Evolutionary conservation across 257 asterid species (phyloP).

Genomic region (Nicotiana knightiana): DNA sequence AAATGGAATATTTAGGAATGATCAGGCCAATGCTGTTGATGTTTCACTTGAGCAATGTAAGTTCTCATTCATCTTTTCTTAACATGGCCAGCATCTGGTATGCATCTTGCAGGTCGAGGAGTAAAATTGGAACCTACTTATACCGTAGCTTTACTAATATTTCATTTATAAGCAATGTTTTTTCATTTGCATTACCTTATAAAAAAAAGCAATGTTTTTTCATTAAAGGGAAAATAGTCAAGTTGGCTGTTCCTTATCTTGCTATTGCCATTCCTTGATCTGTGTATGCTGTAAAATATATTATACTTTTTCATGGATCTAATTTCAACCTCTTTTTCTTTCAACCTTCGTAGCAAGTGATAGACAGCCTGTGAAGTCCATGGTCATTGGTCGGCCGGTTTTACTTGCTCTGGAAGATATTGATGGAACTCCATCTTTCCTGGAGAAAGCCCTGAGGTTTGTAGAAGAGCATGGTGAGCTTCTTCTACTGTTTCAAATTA

Average conservation of each 20-base stretch:
- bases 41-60: conserved; percentile 65
- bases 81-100: not conserved
- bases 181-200: too few relatives aligned
- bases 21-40: conserved; percentile 57
- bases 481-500: conserved; percentile 11
- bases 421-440: conserved; percentile 94
- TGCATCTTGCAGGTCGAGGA: not conserved
- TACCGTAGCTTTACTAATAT: not conserved
- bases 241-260: not conserved
- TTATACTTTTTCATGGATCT: conserved; percentile 4
- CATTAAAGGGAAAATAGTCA: not conserved
- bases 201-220: not conserved
- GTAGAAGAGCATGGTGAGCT: conserved; percentile 80
- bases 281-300: not conserved
- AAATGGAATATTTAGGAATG: conserved; percentile 71
- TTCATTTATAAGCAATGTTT: not conserved
- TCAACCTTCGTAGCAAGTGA: conserved; percentile 52
- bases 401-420: conserved; percentile 96
- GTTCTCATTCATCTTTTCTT: conserved; percentile 6
- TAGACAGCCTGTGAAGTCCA: conserved; percentile 59
- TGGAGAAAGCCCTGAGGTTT: conserved; percentile 95
- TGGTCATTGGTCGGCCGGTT: conserved; percentile 88
- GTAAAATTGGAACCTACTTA: not conserved
- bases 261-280: not conserved
- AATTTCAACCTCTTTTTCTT: not conserved